Base-by-base conservation (phyloP, 169 alveolate species). In the Cryptosporidium baileyi region DNA sequence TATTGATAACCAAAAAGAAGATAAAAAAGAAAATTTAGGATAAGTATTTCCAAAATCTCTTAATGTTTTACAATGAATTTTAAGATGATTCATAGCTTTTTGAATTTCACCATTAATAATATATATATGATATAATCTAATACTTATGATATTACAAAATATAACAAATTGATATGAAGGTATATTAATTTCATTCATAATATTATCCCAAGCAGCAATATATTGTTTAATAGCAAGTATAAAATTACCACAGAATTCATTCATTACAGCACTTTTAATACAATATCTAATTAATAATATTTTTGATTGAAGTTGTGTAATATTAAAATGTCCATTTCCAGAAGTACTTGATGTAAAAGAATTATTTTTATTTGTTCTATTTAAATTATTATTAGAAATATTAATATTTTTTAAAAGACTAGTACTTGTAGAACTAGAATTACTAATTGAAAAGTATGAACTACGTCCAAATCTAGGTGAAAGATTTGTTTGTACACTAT, bases 181-280 rank as follows among this genome's bases (percentile, higher is more conserved):
- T 6, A 74, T 54, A 41, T 24, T 74, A 22, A 67, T 54, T 19
- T 74, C 85, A 13, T 40, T 54, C 67, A 74, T 54, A 7, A 74
- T 74, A 22, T 38, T 40, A n/a, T 74, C 85, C 85, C 85, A 74
- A 26, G 67, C 85, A 17, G 67, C 67, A 11, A 54, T 54, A 24
- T 74, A 74, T 17, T 74, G 85, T 57, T 74, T 74, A 24, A 24
- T 36, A 34, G 85, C 85, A 2, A 74, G 38, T 3, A 17, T 60
- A 36, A 54, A 74, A 19, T 74, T 74, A 0, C 85, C 67, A 74
- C 85, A 74, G 54, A 74, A 74, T 30, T 74, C 85, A 51, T 51
- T 74, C 85, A 74, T 74, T 24, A 74, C 85, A 22, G 85, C 85
- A 36, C 85, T 74, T 60, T 74, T 74, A 2, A 74, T 74, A 17